phyloP scores from a whole-genome alignment of 352 stramenopile genomes.

The Pythium folliculosum region DNA sequence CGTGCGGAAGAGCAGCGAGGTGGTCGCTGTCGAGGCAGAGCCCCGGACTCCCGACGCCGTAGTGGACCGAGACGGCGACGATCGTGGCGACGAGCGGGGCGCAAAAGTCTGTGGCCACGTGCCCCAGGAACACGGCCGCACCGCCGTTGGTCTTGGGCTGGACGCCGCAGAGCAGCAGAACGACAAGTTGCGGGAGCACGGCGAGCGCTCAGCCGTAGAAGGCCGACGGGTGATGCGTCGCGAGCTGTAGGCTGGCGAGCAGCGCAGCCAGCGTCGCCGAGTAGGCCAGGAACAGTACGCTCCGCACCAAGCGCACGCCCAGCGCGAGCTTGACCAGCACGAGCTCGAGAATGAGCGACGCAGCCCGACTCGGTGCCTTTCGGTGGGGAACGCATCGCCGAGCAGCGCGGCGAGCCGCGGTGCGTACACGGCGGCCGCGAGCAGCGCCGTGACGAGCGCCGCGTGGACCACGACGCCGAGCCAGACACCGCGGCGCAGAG shows the following conservation, averaged over 20 bases:
- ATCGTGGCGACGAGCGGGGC: not conserved
- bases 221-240: not conserved
- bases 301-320: not conserved
- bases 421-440: not conserved
- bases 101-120: not conserved
- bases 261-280: not conserved
- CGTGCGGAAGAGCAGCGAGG: conserved; percentile 5
- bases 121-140: not conserved
- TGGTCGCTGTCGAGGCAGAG: conserved; percentile 3
- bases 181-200: not conserved
- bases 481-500: not conserved
- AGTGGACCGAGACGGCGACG: not conserved
- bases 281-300: not conserved
- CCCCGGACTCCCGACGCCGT: not conserved
- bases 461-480: not conserved
- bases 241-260: not conserved
- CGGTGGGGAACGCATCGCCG: not conserved
- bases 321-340: conserved; percentile 1
- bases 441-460: not conserved
- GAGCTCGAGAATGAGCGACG: not conserved
- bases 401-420: not conserved
- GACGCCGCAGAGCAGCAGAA: conserved; percentile 6
- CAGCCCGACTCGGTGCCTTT: not conserved
- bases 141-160: not conserved
- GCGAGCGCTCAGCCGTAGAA: conserved; percentile 2